Conservation (phyloP, 208 protist species). For the Naegleria lovaniensis region DNA sequence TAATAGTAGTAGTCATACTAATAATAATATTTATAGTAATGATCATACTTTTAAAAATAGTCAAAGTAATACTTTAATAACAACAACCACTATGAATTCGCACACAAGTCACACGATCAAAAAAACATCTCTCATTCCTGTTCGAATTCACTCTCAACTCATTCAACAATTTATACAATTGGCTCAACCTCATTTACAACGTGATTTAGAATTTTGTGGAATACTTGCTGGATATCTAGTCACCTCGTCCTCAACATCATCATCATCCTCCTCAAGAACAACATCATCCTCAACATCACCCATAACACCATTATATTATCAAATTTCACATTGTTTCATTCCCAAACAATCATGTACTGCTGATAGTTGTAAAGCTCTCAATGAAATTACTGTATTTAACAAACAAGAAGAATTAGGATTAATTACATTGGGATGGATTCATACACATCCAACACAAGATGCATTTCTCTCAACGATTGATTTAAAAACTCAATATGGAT, state of each 20-base stretch:
- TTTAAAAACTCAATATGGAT: constrained; percentile 40
- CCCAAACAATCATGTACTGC: constrained; percentile 35
- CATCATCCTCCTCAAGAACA: too few relatives aligned
- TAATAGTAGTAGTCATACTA: too few relatives aligned
- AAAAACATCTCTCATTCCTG: not conserved
- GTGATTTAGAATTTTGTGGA: not conserved
- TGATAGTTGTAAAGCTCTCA: constrained; percentile 28
- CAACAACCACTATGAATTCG: too few relatives aligned
- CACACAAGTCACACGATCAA: not conserved
- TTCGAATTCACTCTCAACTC: not conserved
- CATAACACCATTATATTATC: not conserved
- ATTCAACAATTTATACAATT: not conserved
- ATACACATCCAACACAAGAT: constrained; percentile 38
- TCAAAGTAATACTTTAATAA: too few relatives aligned
- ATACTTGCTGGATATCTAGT: not conserved
- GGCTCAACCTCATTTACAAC: not conserved
- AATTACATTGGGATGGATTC: constrained; percentile 45
- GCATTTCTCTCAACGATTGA: constrained; percentile 43
- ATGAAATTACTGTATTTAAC: constrained; percentile 32
- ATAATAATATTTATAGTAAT: too few relatives aligned
- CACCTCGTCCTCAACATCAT: not conserved
- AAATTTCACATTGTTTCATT: constrained; percentile 30
- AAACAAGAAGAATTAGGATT: constrained; percentile 31
- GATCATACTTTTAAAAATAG: too few relatives aligned
- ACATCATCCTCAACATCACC: too few relatives aligned